Conservation (phyloP, 768 basidiomycete species). For the Xerocomellus amylosporus region DNA sequence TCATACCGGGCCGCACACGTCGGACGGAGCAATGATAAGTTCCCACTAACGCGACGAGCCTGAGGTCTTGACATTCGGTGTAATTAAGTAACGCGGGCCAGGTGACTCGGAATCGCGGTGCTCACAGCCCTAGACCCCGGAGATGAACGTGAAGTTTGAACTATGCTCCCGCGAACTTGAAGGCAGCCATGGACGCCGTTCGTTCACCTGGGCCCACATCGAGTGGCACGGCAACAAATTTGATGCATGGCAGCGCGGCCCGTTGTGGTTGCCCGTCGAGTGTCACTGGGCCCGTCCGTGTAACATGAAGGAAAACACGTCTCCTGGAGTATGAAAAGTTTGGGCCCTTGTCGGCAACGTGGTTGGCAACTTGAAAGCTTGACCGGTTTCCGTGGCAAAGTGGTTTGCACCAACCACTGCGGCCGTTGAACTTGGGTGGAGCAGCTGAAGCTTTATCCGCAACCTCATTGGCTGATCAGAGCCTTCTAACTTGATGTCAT, state of each 20-base stretch:
- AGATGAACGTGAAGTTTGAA: constrained; percentile 20
- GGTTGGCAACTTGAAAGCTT: too few species aligned
- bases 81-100: not conserved
- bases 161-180: not conserved
- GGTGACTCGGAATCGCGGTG: not conserved
- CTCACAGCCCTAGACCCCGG: constrained; percentile 6
- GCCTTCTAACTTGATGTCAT: too few species aligned
- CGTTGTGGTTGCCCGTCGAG: not conserved
- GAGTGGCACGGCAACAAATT: not conserved
- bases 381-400: too few species aligned
- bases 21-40: not conserved
- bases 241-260: not conserved
- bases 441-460: too few species aligned
- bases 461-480: too few species aligned
- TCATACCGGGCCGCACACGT: not conserved
- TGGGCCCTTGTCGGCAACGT: too few species aligned
- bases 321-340: too few species aligned
- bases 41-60: not conserved
- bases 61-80: not conserved
- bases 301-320: too few species aligned
- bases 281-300: too few species aligned
- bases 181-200: not conserved
- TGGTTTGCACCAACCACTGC: too few species aligned
- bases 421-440: too few species aligned
- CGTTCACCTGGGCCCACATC: not conserved